Conservation (phyloP, 2,329 filamentous ascomycete species). For the Elsinoe arachidis region DNA sequence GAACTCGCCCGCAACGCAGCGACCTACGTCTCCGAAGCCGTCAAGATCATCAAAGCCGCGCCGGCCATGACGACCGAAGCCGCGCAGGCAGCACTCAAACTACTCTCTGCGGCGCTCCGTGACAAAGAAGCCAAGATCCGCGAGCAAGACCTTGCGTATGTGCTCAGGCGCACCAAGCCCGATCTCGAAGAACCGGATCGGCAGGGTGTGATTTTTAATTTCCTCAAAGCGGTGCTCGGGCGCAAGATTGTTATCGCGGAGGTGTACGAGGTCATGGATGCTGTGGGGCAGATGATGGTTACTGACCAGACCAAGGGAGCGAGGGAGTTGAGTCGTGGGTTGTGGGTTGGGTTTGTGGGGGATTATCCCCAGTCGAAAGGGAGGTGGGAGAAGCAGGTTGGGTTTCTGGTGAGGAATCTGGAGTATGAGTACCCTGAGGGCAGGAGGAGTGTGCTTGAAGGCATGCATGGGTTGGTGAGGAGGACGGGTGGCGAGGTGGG, state of each 20-base stretch:
- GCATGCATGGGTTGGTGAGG: slow-evolving; percentile 73
- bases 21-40: slow-evolving; percentile 77
- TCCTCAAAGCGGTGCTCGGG: slow-evolving; percentile 77
- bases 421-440: slow-evolving; percentile 85
- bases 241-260: slow-evolving; percentile 76
- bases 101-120: slow-evolving; percentile 75
- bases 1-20: slow-evolving; percentile 61
- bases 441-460: slow-evolving; percentile 85
- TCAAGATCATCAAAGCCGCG: slow-evolving; percentile 68
- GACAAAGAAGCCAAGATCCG: slow-evolving; percentile 70
- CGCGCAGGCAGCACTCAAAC: slow-evolving; percentile 78
- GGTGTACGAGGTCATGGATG: slow-evolving; percentile 86
- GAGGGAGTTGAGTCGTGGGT: slow-evolving; percentile 75
- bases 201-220: slow-evolving; percentile 90
- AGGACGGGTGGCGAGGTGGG: slow-evolving; percentile 77
- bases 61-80: slow-evolving; percentile 73
- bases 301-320: slow-evolving; percentile 87
- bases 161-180: slow-evolving; percentile 72
- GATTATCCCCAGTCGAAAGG: slow-evolving; percentile 90
- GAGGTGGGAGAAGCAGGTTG: slow-evolving; percentile 79
- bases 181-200: slow-evolving; percentile 89
- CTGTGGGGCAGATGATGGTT: slow-evolving; percentile 86
- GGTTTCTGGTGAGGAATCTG: slow-evolving; percentile 82
- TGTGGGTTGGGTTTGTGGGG: slow-evolving; percentile 87
- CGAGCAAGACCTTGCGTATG: slow-evolving; percentile 70